Base-by-base conservation (phyloP, 2,329 filamentous ascomycete species). In the Ceratocystis variospora region DNA sequence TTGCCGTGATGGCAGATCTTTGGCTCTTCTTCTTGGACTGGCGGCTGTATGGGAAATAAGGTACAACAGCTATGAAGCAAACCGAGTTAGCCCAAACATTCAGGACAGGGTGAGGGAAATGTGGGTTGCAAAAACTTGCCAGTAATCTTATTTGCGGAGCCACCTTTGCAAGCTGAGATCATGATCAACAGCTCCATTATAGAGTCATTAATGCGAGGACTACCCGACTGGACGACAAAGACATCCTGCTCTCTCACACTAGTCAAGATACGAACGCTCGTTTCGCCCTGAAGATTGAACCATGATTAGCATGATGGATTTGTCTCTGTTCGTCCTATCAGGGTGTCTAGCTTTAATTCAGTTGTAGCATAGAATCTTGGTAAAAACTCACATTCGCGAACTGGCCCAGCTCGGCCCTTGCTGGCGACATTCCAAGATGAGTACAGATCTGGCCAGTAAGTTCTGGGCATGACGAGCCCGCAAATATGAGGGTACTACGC, bases 21-120 rank as follows among this genome's bases (percentile, higher is more conserved):
- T 97, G 93, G 66, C 90, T 91, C 79, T 99, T 99, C 82, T 97
- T 97, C 81, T 99, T 99, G 67, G 93, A 97, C 77, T 99, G 94
- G 69, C 94, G 90, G 71, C 91, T 96, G 79, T 99, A 99, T n/a
- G 94, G 94, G 73, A 97, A 99, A 78, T 97, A 97, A 12, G 90
- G 90, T 73, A 94, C 83, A 70, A 94, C 89, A 70, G 90, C 90
- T 93, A 73, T 3, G 8, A 22, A 28, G 31, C 66, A 15, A 65
- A 68, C 67, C 44, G 10, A 48, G 64, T 69, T 57, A 68, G 68
- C 15, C 41, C 31, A 5, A 6, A 10, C 2, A 17, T 22, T 61
- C 31, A 37, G n/a, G 55, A 37, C 17, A 41, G 7, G 17, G 1
- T 7, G 22, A n/a, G 15, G 12, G 10, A 25, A 4, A 53, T 3